Conservation (phyloP, 352 stramenopile genomes). For the Bremia lactucae region DNA sequence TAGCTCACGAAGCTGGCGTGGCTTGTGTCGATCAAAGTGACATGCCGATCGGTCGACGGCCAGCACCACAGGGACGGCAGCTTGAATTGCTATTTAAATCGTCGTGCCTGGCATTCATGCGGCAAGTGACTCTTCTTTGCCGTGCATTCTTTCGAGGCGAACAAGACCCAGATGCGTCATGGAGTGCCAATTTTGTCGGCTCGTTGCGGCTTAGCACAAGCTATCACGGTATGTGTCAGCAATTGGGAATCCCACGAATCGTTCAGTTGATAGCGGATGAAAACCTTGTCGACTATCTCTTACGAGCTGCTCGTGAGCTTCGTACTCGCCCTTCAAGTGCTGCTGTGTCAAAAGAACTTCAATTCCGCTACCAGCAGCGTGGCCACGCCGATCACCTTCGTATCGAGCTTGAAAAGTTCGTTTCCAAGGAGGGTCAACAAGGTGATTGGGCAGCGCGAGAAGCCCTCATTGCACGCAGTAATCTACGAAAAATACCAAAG, state of each 20-base stretch:
- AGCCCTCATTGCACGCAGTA: slow-evolving; percentile 26
- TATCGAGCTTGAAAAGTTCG: slow-evolving; percentile 23
- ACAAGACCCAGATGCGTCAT: slow-evolving; percentile 59
- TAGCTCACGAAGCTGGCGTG: slow-evolving; percentile 36
- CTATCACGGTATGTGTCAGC: slow-evolving; percentile 63
- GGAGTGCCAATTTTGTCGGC: slow-evolving; percentile 73
- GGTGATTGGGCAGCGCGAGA: slow-evolving; percentile 3
- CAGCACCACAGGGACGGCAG: slow-evolving; percentile 34
- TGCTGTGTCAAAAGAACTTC: slow-evolving; percentile 32
- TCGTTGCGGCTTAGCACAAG: slow-evolving; percentile 65
- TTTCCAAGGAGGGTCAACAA: slow-evolving; percentile 1
- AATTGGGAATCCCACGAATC: slow-evolving; percentile 53
- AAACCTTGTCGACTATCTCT: slow-evolving; percentile 39
- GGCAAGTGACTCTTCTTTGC: slow-evolving; percentile 62
- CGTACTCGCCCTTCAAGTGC: slow-evolving; percentile 30
- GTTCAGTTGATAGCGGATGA: slow-evolving; percentile 43
- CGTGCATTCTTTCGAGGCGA: slow-evolving; percentile 71
- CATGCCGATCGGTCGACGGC: not conserved
- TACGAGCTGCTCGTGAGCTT: slow-evolving; percentile 43
- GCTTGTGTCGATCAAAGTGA: slow-evolving; percentile 12
- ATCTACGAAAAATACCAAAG: slow-evolving; percentile 37
- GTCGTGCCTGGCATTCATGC: slow-evolving; percentile 63
- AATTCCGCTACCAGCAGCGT: slow-evolving; percentile 44
- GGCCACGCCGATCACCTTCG: slow-evolving; percentile 37
- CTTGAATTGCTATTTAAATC: slow-evolving; percentile 66